phyloP scores from a whole-genome alignment of 2,329 filamentous ascomycete genomes.

The Emmonsiellopsis sp. region DNA sequence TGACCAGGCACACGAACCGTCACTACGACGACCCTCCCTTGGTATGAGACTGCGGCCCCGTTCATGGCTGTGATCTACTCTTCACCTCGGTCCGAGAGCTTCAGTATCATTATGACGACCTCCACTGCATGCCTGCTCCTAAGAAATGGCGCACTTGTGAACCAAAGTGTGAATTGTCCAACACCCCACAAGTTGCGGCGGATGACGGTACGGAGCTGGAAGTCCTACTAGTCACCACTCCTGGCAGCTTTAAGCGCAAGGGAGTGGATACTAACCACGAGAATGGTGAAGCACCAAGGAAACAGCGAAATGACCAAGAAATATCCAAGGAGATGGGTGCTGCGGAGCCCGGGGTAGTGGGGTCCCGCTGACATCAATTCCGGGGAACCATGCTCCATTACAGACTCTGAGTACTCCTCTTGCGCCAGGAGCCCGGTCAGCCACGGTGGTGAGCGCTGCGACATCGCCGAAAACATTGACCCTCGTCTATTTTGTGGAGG shows the following conservation, averaged over 20 bases:
- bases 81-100: not conserved
- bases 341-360: not conserved
- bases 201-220: not conserved
- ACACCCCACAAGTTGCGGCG: not conserved
- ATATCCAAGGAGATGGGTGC: not conserved
- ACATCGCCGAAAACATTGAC: too few relatives aligned
- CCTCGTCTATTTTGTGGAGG: too few relatives aligned
- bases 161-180: not conserved
- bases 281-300: not conserved
- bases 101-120: not conserved
- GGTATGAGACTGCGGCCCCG: not conserved
- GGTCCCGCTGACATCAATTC: not conserved
- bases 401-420: too few relatives aligned
- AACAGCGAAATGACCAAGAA: not conserved
- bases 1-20: not conserved
- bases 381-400: too few relatives aligned
- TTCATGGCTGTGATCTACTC: constrained; percentile 1
- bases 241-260: too few relatives aligned
- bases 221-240: not conserved
- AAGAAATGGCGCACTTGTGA: not conserved
- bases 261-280: not conserved
- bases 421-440: too few relatives aligned
- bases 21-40: not conserved
- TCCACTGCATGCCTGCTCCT: not conserved
- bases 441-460: too few relatives aligned